Conservation (phyloP, 306 rosid species). For the Acacia crassicarpa region DNA sequence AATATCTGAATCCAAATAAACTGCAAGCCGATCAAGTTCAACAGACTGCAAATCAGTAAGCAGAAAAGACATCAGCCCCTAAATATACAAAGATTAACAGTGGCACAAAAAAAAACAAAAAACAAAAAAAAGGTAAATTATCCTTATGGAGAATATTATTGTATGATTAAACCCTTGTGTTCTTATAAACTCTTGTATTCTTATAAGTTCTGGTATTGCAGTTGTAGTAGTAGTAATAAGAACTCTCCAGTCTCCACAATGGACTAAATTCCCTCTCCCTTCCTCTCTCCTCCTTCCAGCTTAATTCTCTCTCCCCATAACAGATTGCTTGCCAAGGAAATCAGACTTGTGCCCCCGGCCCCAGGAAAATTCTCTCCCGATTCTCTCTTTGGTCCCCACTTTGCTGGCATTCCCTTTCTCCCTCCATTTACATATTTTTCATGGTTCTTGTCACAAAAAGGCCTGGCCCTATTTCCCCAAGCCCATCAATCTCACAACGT, state of each 20-base stretch:
- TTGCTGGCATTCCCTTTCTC: background rate
- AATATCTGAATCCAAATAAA: slow-evolving; percentile 86
- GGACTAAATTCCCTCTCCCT: background rate
- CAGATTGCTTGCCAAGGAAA: background rate
- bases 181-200: background rate
- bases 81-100: slow-evolving; percentile 7
- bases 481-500: slow-evolving; percentile 4
- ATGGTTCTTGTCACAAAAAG: background rate
- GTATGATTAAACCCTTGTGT: background rate
- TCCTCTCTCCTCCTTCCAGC: background rate
- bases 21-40: slow-evolving; percentile 83
- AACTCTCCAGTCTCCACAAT: background rate
- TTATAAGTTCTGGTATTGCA: too few species aligned
- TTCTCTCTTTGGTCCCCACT: background rate
- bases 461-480: background rate
- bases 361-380: background rate
- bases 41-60: slow-evolving; percentile 64
- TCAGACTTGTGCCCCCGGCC: background rate
- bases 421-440: background rate
- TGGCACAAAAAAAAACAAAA: slow-evolving; percentile 14
- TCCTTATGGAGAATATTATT: background rate
- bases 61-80: slow-evolving; percentile 32
- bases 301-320: background rate
- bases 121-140: slow-evolving; percentile 10
- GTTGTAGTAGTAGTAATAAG: background rate